These are phyloP conservation scores for Eucalyptus guilfoylei DNA, from an alignment of 345 rosid species.

Conservation along the genomic window DNA sequence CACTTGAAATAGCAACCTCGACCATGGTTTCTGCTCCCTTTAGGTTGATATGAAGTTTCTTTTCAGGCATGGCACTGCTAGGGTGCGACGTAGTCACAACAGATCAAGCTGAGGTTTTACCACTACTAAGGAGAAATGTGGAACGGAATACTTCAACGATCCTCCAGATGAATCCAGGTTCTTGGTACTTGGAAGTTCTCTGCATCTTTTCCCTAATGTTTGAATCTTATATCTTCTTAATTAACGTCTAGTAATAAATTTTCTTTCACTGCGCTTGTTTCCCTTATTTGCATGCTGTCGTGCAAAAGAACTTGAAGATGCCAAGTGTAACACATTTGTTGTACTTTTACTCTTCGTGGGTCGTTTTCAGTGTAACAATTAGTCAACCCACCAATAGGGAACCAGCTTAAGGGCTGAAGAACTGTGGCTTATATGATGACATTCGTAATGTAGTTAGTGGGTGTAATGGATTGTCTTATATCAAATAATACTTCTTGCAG, in stretches of 20 bases:
- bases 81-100: conserved; percentile 84
- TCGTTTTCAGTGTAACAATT: neutral
- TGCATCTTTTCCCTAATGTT: neutral
- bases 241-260: neutral
- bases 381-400: neutral
- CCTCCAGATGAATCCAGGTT: conserved; percentile 56
- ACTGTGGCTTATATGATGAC: neutral
- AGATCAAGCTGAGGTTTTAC: conserved; percentile 76
- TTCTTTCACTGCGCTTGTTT: neutral
- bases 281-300: neutral
- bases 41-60: neutral
- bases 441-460: neutral
- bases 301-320: neutral
- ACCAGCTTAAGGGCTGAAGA: neutral
- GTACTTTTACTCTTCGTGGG: neutral
- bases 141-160: conserved; percentile 71
- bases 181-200: conserved; percentile 19
- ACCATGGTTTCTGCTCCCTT: neutral
- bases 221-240: neutral
- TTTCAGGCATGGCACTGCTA: conserved; percentile 80
- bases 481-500: conserved; percentile 20
- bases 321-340: neutral
- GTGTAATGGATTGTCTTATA: neutral
- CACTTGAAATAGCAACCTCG: neutral
- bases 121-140: conserved; percentile 63